Evolutionary conservation across 192 early-diverging fungal genomes (phyloP), one percentile per base, ranked within the genome.

Genomic region (Martensiomyces pterosporus): DNA sequence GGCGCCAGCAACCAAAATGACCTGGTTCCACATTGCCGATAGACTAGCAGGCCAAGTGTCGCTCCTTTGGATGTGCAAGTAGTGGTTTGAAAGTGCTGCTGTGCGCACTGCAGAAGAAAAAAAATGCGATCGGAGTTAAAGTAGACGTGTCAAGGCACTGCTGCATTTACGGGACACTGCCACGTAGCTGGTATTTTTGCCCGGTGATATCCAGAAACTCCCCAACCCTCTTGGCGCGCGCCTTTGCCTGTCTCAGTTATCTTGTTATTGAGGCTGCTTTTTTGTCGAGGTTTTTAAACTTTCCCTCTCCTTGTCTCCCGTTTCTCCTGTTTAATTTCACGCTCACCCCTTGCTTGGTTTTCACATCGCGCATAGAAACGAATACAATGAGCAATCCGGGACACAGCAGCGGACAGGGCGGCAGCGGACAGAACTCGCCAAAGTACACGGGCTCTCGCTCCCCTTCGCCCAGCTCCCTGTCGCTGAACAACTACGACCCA

Each of bases 371-470:
- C 29, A 32, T 12, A 32, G 6, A 32, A 32, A 32, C 12, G 5
- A 5, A 32, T 5, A 12, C 29, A 23, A 51, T 34, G 34, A 64
- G 54, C 24, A 56, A 43, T 24, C 42, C 47, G n/a, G 43, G 23
- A 39, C 16, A 15, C 29, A 54, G 39, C 49, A 46, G 34, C 44
- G 57, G 46, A 17, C 61, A 59, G 40, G 47, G 45, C 3, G 39
- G 46, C n/a, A 64, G 67, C 53, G 39, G 47, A 3, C 60, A 59
- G 15, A 60, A 44, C 40, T 63, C 67, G 39, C 60, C 67, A 19
- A 58, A 52, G 48, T 56, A 55, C 29, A 49, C 50, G 16, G 45
- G 32, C 23, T 51, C 67, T 14, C 67, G 67, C 19, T 56, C 57
- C 34, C 52, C 56, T 3, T 72, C 68, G 47, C 62, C 61, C 7